Evolutionary conservation across 2,329 filamentous ascomycete genomes (phyloP).

Genomic region (Elsinoe batatas): DNA sequence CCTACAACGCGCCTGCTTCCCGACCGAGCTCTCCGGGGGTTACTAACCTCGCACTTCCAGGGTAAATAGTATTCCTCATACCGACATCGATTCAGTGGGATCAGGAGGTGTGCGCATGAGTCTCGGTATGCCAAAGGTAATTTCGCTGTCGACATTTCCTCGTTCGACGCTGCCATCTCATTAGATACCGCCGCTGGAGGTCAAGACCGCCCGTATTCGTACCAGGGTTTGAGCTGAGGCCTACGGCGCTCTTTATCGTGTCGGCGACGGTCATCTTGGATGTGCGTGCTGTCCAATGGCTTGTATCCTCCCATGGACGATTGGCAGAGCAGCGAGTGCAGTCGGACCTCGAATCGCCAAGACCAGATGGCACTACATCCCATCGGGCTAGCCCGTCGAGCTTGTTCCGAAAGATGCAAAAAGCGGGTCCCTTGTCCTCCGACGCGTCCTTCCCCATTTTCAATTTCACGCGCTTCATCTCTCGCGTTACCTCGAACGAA

Average conservation of each 20-base stretch:
- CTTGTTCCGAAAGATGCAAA: not conserved
- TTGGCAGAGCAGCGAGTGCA: not conserved
- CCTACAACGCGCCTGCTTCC: no score
- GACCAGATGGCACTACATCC: not conserved
- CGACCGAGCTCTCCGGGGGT: not conserved
- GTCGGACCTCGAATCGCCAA: conserved; percentile 10
- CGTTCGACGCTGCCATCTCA: conserved; percentile 59
- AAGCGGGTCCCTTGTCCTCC: not conserved
- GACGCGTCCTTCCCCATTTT: conserved; percentile 13
- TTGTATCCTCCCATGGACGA: not conserved
- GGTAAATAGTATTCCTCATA: conserved; percentile 85
- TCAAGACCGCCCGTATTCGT: conserved; percentile 16
- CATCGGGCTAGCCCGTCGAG: not conserved
- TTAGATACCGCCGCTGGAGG: conserved; percentile 12
- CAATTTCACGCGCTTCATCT: conserved; percentile 9
- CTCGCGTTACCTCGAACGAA: conserved; percentile 4
- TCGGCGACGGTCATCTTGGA: conserved; percentile 35
- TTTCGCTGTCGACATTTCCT: conserved; percentile 87
- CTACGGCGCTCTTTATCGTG: conserved; percentile 39
- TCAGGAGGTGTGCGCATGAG: conserved; percentile 87
- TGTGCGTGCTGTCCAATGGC: not conserved
- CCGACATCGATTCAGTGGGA: conserved; percentile 92
- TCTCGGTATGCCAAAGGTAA: conserved; percentile 88
- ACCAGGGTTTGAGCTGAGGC: conserved; percentile 31
- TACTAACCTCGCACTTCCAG: conserved; percentile 99